Evolutionary conservation across 192 early-diverging fungal genomes (phyloP), one percentile per base, ranked within the genome.

Genomic region (Mortierella claussenii): DNA sequence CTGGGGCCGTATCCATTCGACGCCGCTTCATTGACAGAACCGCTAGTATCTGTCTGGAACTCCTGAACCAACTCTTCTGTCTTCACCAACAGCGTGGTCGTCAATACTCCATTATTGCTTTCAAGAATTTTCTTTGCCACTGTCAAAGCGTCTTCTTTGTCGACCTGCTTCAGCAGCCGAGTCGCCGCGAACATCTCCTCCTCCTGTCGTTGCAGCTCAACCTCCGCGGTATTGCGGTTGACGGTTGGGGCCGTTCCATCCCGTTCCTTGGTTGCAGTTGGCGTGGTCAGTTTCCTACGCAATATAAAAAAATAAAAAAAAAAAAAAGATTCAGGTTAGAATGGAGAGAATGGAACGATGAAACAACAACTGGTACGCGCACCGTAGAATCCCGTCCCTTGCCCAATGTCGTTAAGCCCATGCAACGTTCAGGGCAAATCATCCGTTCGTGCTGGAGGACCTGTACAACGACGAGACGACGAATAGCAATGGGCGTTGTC

Each of bases 161-260:
- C 60, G 4, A 63, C 60, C 15, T 51, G 32, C 36, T 70, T 70
- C 21, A 61, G 47, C 21, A 57, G 23, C 28, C 52, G 53, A 2
- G 43, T 57, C 23, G 52, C 33, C 7, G 69, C 60, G 1, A 71
- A 28, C 69, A 71, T 71, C 36, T 71, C 60, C 12, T 63, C 69
- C 23, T 71, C 69, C 54, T 63, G 60, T 2, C 52, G 69, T 23
- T 49, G 54, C n/a, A 71, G 27, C 40, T 57, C 69, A 11, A 32
- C 60, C 7, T 71, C 69, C 5, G 32, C 59, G 12, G 56, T 59
- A 21, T 24, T n/a, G 20, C 26, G 17, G 37, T 40, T 40, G 37
- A 40, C 37, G 37, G 13, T 40, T 4, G 40, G 20, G 28, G 15
- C 28, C 23, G 10, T 60, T 5, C 10, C 37, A 17, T 55, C 52